phyloP scores from a whole-genome alignment of 2,329 filamentous ascomycete genomes.

The Ceratocystis harringtonii region DNA sequence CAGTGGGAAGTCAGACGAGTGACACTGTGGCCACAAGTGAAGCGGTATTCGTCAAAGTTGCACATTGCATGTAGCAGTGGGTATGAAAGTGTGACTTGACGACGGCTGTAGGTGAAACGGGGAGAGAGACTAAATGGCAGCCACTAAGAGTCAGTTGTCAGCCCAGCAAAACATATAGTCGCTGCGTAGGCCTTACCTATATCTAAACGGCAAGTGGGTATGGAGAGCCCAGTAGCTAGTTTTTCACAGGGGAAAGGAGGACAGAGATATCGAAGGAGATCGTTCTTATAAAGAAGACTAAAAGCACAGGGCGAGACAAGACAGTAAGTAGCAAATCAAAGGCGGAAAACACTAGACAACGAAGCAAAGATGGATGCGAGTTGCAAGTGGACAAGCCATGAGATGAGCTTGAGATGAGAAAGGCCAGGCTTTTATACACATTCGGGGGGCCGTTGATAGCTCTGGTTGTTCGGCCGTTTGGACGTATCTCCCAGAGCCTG shows the following conservation, averaged over 20 bases:
- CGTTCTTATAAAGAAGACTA: neutral
- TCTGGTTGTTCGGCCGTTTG: neutral
- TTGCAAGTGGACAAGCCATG: neutral
- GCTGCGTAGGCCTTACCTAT: too few species aligned
- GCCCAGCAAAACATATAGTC: too few species aligned
- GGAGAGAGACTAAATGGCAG: too few species aligned
- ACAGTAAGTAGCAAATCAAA: neutral
- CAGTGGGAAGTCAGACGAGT: slow-evolving; percentile 52
- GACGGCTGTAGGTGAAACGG: too few species aligned
- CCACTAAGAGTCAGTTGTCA: too few species aligned
- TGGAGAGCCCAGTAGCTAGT: neutral
- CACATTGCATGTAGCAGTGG: slow-evolving; percentile 38
- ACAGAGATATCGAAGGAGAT: neutral
- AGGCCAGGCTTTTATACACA: neutral
- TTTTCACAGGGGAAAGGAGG: neutral
- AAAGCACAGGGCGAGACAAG: neutral
- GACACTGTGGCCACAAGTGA: slow-evolving; percentile 46
- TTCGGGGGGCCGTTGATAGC: neutral
- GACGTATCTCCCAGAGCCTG: neutral
- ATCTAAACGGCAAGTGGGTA: too few species aligned
- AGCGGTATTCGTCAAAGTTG: slow-evolving; percentile 55
- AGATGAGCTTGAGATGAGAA: neutral
- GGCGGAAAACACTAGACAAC: neutral
- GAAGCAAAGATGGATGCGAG: neutral
- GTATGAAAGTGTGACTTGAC: neutral